Evolutionary conservation across 208 protist genomes (phyloP), one percentile per base, ranked within the genome.

Genomic region (Borovskyia barvae): DNA sequence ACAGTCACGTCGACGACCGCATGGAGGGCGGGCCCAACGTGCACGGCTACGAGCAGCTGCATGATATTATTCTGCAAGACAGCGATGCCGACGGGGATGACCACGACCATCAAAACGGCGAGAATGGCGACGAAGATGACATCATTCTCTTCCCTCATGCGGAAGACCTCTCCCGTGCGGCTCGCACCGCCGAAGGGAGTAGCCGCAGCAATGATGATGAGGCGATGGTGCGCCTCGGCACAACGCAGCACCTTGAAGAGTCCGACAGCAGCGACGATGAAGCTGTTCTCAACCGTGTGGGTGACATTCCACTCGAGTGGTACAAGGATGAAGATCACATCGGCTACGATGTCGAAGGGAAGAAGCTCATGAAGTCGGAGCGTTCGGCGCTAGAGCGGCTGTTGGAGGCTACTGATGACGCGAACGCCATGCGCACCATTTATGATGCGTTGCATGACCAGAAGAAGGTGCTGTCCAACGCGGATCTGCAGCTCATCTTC

Each of bases 261-360:
- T 81, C 69, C 15, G 90, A 95, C 73, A 93, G 86, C 57, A 93
- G 86, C 67, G 92, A 97, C 54, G 91, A 95, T 46, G 87, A 95
- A 51, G 84, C 79, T 7, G 81, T 72, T 42, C 84, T 96, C 8
- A 98, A 97, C 66, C 90, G 90, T 35, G 83, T 97, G 2, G 94
- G 94, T 9, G 91, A 98, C 69, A 90, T 98, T 39, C 94, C 94
- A 20, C 58, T 98, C 26, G 90, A 94, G 77, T 98, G 94, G 94
- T 98, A 98, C 75, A 90, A 95, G 67, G 94, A 96, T 40, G 90
- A 97, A 55, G 53, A 80, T 15, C 94, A 98, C 70, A 86, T 91
- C 39, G 94, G 94, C 40, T 98, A 98, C 75, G 92, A 97, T 61
- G 59, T 94, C 43, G 83, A 96, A 49, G 94, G 94, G 11, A 87